These are phyloP conservation scores for Ophiostoma sp. DNA, from an alignment of 2,329 filamentous ascomycete species.

Conservation along the genomic window DNA sequence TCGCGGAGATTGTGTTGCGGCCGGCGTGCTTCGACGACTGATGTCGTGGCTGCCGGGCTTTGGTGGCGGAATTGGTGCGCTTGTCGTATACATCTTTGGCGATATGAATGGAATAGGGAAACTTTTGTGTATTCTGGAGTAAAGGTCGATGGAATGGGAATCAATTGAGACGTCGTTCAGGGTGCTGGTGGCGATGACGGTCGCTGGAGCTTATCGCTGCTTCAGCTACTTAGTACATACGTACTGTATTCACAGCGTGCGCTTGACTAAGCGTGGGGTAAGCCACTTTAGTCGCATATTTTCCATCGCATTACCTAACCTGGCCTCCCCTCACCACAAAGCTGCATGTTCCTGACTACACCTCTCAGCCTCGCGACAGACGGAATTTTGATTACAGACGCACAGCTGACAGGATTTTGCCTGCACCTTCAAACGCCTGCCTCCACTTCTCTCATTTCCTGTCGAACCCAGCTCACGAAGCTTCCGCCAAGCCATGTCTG, in stretches of 20 bases:
- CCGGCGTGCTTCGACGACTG: constrained; percentile 62
- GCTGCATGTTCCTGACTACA: constrained; percentile 1
- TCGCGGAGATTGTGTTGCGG: constrained; percentile 43
- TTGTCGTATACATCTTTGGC: constrained; percentile 41
- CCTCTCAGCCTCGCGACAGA: constrained; percentile 1
- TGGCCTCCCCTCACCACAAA: constrained; percentile 7
- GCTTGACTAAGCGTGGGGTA: constrained; percentile 14
- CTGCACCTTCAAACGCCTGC: background rate
- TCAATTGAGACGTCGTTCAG: background rate
- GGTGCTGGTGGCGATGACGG: background rate
- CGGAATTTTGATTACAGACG: background rate
- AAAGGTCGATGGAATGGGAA: background rate
- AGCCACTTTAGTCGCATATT: background rate
- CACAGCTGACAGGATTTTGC: background rate
- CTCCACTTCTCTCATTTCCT: background rate
- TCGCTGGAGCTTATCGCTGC: background rate
- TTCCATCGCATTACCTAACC: constrained; percentile 16
- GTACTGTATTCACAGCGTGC: background rate
- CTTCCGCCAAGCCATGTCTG: constrained; percentile 9
- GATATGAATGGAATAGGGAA: constrained; percentile 22
- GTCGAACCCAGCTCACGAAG: background rate
- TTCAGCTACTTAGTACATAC: background rate
- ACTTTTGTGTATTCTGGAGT: background rate
- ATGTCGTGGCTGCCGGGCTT: constrained; percentile 66
- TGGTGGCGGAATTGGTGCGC: constrained; percentile 64